These are phyloP conservation scores for Periconia digitata DNA, from an alignment of 2,329 filamentous ascomycete species.

Conservation along the genomic window DNA sequence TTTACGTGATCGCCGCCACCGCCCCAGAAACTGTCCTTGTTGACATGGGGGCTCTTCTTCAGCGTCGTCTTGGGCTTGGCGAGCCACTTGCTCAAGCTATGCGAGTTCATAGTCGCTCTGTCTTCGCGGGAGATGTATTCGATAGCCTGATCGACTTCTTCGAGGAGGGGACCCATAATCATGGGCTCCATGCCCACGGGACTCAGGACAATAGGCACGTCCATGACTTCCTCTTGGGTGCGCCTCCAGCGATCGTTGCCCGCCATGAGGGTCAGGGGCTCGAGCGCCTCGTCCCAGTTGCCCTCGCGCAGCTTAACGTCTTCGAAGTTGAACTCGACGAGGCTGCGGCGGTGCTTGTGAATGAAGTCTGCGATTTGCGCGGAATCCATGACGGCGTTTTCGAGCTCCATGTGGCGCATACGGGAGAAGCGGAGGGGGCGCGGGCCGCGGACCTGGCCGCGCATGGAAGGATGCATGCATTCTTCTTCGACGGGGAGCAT, in stretches of 20 bases:
- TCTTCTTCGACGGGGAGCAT: conserved; percentile 56
- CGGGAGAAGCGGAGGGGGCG: conserved; percentile 63
- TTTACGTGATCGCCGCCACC: conserved; percentile 39
- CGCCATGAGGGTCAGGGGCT: conserved; percentile 60
- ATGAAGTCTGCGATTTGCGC: conserved; percentile 72
- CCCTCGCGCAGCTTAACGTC: conserved; percentile 71
- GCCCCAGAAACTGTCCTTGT: conserved; percentile 40
- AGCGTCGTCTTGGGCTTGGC: conserved; percentile 19
- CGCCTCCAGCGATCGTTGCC: conserved; percentile 45
- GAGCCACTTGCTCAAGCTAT: conserved; percentile 37
- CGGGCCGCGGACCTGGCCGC: conserved; percentile 35
- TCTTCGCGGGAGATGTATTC: conserved; percentile 22
- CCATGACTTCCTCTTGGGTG: conserved; percentile 46
- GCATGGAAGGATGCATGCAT: conserved; percentile 34
- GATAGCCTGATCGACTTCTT: conserved; percentile 30
- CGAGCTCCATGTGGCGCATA: conserved; percentile 68
- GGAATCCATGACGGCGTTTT: conserved; percentile 72
- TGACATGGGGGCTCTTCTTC: conserved; percentile 17
- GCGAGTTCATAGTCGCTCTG: conserved; percentile 12
- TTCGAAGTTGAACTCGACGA: conserved; percentile 79
- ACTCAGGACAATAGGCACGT: conserved; percentile 42
- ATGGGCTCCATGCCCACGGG: conserved; percentile 33
- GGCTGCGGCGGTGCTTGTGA: conserved; percentile 63
- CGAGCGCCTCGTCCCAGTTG: conserved; percentile 81
- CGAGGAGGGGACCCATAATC: conserved; percentile 39